Conservation (phyloP, 768 basidiomycete species). For the Tremella mesenterica region DNA sequence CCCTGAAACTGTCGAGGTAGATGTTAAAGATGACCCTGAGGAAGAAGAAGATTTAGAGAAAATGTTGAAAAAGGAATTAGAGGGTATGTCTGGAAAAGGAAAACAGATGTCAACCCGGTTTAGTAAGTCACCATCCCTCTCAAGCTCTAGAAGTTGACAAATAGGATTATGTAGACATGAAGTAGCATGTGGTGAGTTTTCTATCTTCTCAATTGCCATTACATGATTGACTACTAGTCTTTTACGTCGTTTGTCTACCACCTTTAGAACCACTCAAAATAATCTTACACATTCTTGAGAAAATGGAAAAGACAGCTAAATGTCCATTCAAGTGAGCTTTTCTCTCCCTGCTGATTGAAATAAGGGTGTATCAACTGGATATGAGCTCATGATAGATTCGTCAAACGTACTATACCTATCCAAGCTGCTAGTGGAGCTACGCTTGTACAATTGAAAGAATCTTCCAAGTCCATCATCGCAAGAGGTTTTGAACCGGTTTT, state of each 20-base stretch:
- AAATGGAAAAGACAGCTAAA: conserved; percentile 21
- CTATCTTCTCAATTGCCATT: not conserved
- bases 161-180: conserved; percentile 29
- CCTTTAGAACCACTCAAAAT: conserved; percentile 24
- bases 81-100: conserved; percentile 10
- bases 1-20: conserved; percentile 22
- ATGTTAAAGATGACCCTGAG: conserved; percentile 5
- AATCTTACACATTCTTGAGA: conserved; percentile 24
- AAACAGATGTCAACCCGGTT: conserved; percentile 33
- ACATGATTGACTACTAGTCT: conserved; percentile 14
- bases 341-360: not conserved
- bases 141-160: not conserved
- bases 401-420: conserved; percentile 29
- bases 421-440: conserved; percentile 18
- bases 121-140: conserved; percentile 5
- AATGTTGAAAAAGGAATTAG: conserved; percentile 28
- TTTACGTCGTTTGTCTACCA: conserved; percentile 28
- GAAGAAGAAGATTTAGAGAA: conserved; percentile 29
- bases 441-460: conserved; percentile 11
- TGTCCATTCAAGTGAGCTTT: conserved; percentile 22
- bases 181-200: conserved; percentile 25
- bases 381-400: conserved; percentile 6
- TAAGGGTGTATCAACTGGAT: not conserved
- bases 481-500: conserved; percentile 19
- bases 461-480: conserved; percentile 8